Evolutionary conservation across 2,329 filamentous ascomycete species (phyloP).

Genomic region (Aspergillus caelatus): DNA sequence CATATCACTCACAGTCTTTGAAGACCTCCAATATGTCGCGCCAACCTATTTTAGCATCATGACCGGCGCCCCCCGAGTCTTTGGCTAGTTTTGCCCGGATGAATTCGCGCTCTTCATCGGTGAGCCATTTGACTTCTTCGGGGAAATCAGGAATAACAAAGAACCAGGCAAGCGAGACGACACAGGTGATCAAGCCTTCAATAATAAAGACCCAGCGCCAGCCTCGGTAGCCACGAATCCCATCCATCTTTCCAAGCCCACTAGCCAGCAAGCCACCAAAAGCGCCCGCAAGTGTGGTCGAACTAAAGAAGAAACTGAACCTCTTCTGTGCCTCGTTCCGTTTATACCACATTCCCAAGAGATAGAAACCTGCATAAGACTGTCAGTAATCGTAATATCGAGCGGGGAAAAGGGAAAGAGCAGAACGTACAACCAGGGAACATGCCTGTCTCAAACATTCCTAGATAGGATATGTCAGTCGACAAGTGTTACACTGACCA

Average conservation of each 20-base stretch:
- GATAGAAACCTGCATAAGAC: conserved; percentile 55
- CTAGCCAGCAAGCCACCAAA: conserved; percentile 65
- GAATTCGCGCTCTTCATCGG: conserved; percentile 41
- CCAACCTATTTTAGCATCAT: conserved; percentile 62
- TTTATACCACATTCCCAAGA: conserved; percentile 83
- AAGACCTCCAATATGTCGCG: conserved; percentile 65
- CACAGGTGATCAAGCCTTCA: conserved; percentile 65
- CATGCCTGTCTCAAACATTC: conserved; percentile 71
- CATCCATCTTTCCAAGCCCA: conserved; percentile 62
- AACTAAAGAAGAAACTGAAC: conserved; percentile 92
- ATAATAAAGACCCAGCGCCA: conserved; percentile 60
- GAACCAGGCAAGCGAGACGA: conserved; percentile 61
- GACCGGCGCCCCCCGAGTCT: conserved; percentile 69
- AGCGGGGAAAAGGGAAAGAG: not conserved
- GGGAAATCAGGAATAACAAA: conserved; percentile 76
- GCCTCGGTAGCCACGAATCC: conserved; percentile 57
- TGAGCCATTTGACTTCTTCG: conserved; percentile 73
- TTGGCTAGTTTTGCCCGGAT: conserved; percentile 66
- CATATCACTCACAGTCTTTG: conserved; percentile 60
- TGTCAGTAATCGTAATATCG: not conserved
- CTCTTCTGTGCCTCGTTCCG: conserved; percentile 86
- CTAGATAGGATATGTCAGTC: conserved; percentile 9
- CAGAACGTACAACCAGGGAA: conserved; percentile 61
- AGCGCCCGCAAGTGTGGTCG: conserved; percentile 62
- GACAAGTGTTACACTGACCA: not conserved